These are phyloP conservation scores for Benincasa hispida DNA, from an alignment of 306 rosid genomes.

Conservation along the genomic window DNA sequence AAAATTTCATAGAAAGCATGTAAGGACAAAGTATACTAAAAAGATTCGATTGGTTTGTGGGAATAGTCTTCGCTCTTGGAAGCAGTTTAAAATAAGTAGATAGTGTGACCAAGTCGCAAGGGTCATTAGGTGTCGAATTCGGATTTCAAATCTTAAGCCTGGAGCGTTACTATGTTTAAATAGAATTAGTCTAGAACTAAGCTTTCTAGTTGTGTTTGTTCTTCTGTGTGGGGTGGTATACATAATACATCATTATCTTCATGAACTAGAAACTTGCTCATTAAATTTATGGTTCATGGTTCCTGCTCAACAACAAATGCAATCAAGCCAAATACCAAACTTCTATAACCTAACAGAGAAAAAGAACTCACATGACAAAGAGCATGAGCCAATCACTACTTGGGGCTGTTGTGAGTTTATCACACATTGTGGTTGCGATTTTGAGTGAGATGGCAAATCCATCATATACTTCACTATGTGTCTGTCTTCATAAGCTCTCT, in stretches of 20 bases:
- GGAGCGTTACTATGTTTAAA: neutral
- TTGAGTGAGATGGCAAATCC: neutral
- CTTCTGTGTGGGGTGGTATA: neutral
- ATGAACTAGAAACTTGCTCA: neutral
- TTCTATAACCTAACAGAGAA: neutral
- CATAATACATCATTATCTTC: neutral
- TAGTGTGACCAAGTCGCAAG: too few relatives aligned
- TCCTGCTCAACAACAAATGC: neutral
- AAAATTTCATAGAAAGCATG: too few relatives aligned
- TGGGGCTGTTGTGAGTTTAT: neutral
- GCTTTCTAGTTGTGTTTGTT: neutral
- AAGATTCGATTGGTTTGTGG: too few relatives aligned
- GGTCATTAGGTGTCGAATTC: too few relatives aligned
- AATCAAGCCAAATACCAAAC: neutral
- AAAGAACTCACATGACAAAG: neutral
- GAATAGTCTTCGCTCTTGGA: too few relatives aligned
- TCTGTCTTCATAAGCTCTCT: neutral
- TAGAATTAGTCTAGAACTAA: neutral
- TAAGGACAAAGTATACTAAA: too few relatives aligned
- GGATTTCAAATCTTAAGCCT: too few relatives aligned
- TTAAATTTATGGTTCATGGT: neutral
- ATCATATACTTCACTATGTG: neutral
- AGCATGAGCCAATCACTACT: neutral
- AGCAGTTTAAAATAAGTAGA: too few relatives aligned
- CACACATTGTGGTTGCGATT: neutral